Conservation (phyloP, 805 yeast genomes). For the Maudiozyma pseudohumilis region DNA sequence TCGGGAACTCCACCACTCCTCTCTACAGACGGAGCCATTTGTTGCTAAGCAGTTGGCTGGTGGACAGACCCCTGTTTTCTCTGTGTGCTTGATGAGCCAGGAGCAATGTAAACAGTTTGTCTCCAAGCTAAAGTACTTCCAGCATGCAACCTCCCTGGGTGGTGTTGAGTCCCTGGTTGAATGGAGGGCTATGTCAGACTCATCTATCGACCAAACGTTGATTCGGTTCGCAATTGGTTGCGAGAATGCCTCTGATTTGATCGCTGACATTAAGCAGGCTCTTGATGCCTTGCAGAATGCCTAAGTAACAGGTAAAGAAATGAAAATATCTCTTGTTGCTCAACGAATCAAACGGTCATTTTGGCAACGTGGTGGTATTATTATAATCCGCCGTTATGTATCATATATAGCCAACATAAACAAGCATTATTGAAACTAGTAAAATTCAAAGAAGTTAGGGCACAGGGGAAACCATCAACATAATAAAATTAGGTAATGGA, state of each 20-base stretch:
- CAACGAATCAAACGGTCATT: too few relatives aligned
- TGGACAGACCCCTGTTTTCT: constrained; percentile 63
- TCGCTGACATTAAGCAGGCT: constrained; percentile 58
- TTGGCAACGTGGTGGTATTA: too few relatives aligned
- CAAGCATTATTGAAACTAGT: too few relatives aligned
- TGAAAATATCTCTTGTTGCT: too few relatives aligned
- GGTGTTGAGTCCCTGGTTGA: constrained; percentile 87
- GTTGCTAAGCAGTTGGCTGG: constrained; percentile 57
- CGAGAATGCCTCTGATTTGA: constrained; percentile 68
- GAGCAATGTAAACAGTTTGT: constrained; percentile 57
- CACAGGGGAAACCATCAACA: too few relatives aligned
- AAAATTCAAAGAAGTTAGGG: too few relatives aligned
- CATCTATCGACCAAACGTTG: constrained; percentile 43
- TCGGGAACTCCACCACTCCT: constrained; percentile 53
- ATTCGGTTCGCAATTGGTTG: constrained; percentile 74
- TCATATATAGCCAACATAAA: too few relatives aligned
- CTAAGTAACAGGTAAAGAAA: too few relatives aligned
- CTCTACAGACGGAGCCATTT: constrained; percentile 62
- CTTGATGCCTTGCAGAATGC: constrained; percentile 22
- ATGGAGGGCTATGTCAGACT: constrained; percentile 76
- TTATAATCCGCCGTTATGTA: too few relatives aligned
- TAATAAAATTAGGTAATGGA: too few relatives aligned
- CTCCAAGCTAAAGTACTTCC: constrained; percentile 54
- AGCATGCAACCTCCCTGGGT: constrained; percentile 89
- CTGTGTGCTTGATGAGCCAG: constrained; percentile 43